These are phyloP conservation scores for Strigomonas culicis DNA, from an alignment of 208 protist species.

Conservation along the genomic window DNA sequence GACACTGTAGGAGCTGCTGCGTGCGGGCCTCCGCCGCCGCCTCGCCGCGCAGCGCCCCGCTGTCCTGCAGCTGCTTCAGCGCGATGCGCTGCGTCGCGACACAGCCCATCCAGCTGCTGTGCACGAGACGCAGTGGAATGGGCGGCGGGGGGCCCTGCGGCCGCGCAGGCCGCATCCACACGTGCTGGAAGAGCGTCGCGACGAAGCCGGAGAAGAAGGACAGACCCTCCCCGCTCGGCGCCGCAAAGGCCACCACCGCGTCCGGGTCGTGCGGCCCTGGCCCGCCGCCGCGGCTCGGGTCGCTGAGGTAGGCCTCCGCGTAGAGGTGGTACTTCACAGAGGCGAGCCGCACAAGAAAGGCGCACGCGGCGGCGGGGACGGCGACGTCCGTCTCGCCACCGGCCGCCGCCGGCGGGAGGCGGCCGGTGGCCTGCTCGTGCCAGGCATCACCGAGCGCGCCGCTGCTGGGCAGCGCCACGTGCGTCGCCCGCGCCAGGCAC, in stretches of 20 bases:
- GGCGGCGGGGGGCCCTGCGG: too few species aligned
- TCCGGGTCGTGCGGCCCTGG: not conserved
- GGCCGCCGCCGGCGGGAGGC: too few species aligned
- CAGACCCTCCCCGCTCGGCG: conserved; percentile 39
- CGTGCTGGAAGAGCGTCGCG: conserved; percentile 39
- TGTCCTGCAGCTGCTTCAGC: conserved; percentile 51
- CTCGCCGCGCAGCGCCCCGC: conserved; percentile 10
- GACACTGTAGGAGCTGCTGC: conserved; percentile 31
- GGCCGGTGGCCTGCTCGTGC: not conserved
- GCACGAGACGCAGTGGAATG: not conserved
- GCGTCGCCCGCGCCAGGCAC: not conserved
- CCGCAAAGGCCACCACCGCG: conserved; percentile 38
- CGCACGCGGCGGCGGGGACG: not conserved
- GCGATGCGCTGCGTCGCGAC: conserved; percentile 17
- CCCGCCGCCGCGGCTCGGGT: not conserved
- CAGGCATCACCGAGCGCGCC: conserved; percentile 3
- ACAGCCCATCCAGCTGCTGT: not conserved
- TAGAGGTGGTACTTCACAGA: not conserved
- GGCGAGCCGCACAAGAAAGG: not conserved
- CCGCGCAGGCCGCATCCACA: too few species aligned
- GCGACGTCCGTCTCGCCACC: too few species aligned
- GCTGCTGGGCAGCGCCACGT: conserved; percentile 4
- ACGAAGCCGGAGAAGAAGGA: conserved; percentile 53
- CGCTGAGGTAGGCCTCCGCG: not conserved
- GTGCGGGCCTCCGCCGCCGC: conserved; percentile 51